Conservation (phyloP, 257 asterid genomes). For the Galeopsis tetrahit region DNA sequence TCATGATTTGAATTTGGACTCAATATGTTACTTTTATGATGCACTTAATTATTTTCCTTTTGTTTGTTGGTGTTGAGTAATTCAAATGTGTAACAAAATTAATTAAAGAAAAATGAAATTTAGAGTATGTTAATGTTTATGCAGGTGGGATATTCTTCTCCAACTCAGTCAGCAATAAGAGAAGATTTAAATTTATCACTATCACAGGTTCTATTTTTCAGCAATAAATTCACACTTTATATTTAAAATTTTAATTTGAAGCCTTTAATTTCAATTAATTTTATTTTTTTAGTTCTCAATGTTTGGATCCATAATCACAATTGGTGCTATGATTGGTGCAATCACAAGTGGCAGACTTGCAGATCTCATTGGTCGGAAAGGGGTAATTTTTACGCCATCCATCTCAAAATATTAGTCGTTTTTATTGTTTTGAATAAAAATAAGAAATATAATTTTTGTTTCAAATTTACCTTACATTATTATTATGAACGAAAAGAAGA, state of each 20-base stretch:
- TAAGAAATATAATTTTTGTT: too few species aligned
- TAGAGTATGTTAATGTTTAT: slow-evolving; percentile 43
- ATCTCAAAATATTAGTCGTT: too few species aligned
- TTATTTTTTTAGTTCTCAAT: slow-evolving; percentile 54
- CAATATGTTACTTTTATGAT: background rate
- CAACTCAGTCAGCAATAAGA: slow-evolving; percentile 78
- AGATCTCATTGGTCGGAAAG: slow-evolving; percentile 75
- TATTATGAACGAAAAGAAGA: too few species aligned
- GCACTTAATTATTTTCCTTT: background rate
- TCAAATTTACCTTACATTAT: too few species aligned
- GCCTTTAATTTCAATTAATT: background rate
- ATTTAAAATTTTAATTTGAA: background rate
- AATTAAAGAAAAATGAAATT: background rate
- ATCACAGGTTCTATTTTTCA: slow-evolving; percentile 55
- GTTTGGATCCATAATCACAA: slow-evolving; percentile 84
- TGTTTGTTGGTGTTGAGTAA: slow-evolving; percentile 20
- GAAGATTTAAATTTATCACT: slow-evolving; percentile 64
- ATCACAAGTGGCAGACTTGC: slow-evolving; percentile 74
- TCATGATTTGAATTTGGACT: background rate
- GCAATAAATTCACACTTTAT: background rate
- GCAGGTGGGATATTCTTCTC: slow-evolving; percentile 95
- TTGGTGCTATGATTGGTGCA: slow-evolving; percentile 94
- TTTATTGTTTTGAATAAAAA: too few species aligned
- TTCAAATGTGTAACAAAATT: slow-evolving; percentile 31
- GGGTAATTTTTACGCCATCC: slow-evolving; percentile 46